Percentiles rank a stretch among this genome's conserved stretches.
These are phyloP conservation scores for Asterochloris sp. DNA, from an alignment of 139 green algal genomes.

Conservation along the genomic window DNA sequence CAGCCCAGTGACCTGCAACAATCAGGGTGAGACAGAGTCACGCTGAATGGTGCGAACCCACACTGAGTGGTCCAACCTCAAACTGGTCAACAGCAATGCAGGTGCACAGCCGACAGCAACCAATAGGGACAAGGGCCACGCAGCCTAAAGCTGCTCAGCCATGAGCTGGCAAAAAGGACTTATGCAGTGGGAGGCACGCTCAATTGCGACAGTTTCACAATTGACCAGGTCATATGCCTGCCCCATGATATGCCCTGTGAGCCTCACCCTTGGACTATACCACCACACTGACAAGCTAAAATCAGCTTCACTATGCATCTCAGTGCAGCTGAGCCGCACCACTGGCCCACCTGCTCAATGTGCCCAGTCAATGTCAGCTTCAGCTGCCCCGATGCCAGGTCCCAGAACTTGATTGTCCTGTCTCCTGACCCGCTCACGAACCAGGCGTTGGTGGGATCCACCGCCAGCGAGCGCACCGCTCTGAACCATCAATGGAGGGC, in stretches of 20 bases:
- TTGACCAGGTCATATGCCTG: too few species aligned
- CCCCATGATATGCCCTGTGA: too few species aligned
- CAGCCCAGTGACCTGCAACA: constrained; percentile 80
- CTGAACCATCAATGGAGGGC: constrained; percentile 23
- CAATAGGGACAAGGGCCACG: too few species aligned
- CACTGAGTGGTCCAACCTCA: neutral
- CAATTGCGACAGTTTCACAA: too few species aligned
- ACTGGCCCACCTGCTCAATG: constrained; percentile 85
- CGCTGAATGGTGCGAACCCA: neutral
- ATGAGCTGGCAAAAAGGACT: too few species aligned
- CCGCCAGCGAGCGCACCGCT: constrained; percentile 89
- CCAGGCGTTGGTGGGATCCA: constrained; percentile 97
- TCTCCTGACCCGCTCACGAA: constrained; percentile 92
- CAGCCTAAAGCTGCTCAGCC: too few species aligned
- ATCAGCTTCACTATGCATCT: neutral
- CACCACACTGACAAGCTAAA: neutral
- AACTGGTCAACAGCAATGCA: neutral
- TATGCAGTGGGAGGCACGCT: too few species aligned
- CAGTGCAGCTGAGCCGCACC: neutral
- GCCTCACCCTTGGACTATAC: neutral
- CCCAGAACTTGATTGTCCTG: constrained; percentile 98
- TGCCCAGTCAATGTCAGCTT: constrained; percentile 99
- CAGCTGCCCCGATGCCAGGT: constrained; percentile 83
- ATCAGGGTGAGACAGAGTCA: neutral
- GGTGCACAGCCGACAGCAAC: neutral